Percentiles rank a stretch among this genome's conserved stretches.
These are phyloP conservation scores for Aspergillus texensis DNA, from an alignment of 2,329 filamentous ascomycete species.

Conservation along the genomic window DNA sequence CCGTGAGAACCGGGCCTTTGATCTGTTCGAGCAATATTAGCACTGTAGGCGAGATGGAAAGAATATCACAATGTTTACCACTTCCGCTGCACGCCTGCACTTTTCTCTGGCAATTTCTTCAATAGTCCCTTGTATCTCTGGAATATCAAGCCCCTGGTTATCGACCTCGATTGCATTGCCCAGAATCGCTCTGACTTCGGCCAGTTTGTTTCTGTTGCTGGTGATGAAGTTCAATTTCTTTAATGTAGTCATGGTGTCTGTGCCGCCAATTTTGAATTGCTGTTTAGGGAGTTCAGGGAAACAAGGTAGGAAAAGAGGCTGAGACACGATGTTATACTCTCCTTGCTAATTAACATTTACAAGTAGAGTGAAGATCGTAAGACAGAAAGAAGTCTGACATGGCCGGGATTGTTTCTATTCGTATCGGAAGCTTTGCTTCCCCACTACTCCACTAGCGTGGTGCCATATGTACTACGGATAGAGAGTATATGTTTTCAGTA, in stretches of 20 bases:
- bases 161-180: conserved; percentile 71
- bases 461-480: background rate
- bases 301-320: background rate
- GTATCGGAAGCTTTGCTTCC: background rate
- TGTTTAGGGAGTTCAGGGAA: background rate
- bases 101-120: conserved; percentile 92
- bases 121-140: conserved; percentile 88
- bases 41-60: background rate
- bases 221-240: conserved; percentile 86
- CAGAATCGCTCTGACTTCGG: conserved; percentile 86
- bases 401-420: background rate
- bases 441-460: background rate
- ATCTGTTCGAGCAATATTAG: conserved; percentile 54
- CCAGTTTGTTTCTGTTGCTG: conserved; percentile 90
- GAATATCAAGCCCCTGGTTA: conserved; percentile 75
- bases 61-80: conserved; percentile 54
- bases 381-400: background rate
- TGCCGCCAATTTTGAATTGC: background rate
- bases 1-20: conserved; percentile 85
- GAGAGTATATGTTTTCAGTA: background rate
- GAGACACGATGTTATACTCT: background rate
- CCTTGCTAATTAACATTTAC: background rate
- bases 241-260: conserved; percentile 48
- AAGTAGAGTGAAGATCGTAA: background rate
- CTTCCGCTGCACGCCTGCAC: conserved; percentile 76